These are phyloP conservation scores for Triticum dicoccoides DNA, from an alignment of 176 grass and related monocot genomes.

Conservation along the genomic window DNA sequence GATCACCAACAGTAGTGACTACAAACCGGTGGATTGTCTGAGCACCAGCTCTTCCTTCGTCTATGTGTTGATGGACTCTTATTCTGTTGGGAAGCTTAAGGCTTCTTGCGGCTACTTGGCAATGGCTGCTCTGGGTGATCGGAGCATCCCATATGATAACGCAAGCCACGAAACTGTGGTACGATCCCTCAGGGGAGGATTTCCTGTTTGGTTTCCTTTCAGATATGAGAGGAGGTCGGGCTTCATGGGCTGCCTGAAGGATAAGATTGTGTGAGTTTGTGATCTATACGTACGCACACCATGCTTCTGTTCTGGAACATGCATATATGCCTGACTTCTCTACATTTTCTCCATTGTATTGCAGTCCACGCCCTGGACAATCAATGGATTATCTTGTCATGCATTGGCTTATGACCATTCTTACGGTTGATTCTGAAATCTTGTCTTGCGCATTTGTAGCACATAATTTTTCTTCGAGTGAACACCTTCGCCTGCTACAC, in stretches of 20 bases:
- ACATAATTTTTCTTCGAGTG: neutral
- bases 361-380: neutral
- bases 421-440: neutral
- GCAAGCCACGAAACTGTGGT: neutral
- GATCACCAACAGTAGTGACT: neutral
- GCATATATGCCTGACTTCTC: neutral
- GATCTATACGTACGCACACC: neutral
- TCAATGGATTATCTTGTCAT: neutral
- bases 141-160: neutral
- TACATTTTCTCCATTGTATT: neutral
- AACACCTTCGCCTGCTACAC: neutral
- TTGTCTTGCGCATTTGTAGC: neutral
- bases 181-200: neutral
- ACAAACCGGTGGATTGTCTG: slow-evolving; percentile 6
- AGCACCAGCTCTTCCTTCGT: slow-evolving; percentile 16
- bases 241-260: neutral
- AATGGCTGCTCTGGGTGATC: neutral
- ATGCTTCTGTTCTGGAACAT: neutral
- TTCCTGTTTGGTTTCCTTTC: neutral
- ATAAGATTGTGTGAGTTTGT: neutral
- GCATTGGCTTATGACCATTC: neutral
- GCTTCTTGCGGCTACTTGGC: slow-evolving; percentile 23
- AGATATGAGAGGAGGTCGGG: neutral
- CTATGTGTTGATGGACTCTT: neutral
- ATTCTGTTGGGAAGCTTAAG: neutral